phyloP scores from a whole-genome alignment of 2,329 filamentous ascomycete species.

The Venturia asperata region DNA sequence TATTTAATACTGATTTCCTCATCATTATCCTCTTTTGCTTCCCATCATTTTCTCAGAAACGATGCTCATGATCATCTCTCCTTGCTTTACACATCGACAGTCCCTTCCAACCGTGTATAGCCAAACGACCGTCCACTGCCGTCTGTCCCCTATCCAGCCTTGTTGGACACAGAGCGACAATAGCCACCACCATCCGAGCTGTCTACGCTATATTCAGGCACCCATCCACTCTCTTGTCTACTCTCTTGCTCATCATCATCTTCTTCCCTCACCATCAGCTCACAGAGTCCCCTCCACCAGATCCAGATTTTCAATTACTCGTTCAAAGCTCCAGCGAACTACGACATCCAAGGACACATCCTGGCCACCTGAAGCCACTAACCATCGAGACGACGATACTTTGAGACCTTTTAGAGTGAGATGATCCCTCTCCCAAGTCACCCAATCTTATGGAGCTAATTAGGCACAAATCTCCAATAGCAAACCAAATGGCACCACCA shows the following conservation, averaged over 20 bases:
- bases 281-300: not conserved
- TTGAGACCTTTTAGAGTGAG: not conserved
- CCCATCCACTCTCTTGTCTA: not conserved
- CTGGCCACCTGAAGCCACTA: not conserved
- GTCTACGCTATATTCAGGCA: not conserved
- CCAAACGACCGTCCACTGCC: not conserved
- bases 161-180: not conserved
- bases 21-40: not conserved
- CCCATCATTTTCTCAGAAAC: not conserved
- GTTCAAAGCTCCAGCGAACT: not conserved
- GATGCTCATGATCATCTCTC: constrained; percentile 7
- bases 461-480: not conserved
- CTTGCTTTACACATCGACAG: not conserved
- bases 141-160: not conserved
- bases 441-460: not conserved
- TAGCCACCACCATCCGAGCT: constrained; percentile 7
- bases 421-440: not conserved
- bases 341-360: not conserved
- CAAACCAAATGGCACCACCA: not conserved
- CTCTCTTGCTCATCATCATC: constrained; percentile 1
- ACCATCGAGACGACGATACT: not conserved
- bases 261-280: constrained; percentile 6
- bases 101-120: not conserved
- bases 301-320: not conserved
- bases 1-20: not conserved